These are phyloP conservation scores for Pleurozium schreberi DNA, from an alignment of 225 moss, liverwort and hornwort genomes.

Conservation along the genomic window DNA sequence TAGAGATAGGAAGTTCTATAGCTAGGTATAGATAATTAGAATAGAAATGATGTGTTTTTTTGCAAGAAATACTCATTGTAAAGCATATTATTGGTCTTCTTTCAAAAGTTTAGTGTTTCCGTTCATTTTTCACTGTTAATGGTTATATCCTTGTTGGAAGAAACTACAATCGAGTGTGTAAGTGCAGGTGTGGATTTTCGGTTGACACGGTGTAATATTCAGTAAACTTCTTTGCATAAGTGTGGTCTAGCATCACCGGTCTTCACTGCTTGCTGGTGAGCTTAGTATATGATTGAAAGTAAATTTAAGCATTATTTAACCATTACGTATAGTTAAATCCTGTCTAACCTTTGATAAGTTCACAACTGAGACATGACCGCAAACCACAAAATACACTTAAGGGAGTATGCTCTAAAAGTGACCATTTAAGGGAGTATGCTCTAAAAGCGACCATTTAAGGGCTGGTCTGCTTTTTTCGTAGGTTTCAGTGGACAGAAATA, in stretches of 20 bases:
- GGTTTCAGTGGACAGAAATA: too few species aligned
- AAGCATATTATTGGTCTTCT: slow-evolving; percentile 7
- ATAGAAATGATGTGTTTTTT: background rate
- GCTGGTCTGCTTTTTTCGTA: too few species aligned
- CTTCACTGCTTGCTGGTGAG: background rate
- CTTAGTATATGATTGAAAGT: background rate
- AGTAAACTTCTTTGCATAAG: background rate
- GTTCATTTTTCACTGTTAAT: background rate
- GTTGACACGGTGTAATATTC: background rate
- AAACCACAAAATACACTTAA: too few species aligned
- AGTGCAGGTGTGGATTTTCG: background rate
- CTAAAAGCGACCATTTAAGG: too few species aligned
- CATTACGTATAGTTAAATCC: background rate
- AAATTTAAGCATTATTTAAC: background rate
- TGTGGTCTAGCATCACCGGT: too few species aligned
- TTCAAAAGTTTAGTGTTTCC: background rate
- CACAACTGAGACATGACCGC: too few species aligned
- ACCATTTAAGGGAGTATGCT: too few species aligned
- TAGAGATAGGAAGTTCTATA: background rate
- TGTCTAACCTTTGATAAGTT: too few species aligned
- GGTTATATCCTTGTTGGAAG: background rate
- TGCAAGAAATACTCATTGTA: slow-evolving; percentile 16
- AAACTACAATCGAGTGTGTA: too few species aligned
- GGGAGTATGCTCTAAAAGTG: too few species aligned
- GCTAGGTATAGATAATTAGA: slow-evolving; percentile 1